A percentile compares a stretch with the other conserved stretches of the same genome.
phyloP scores from a whole-genome alignment of 164 flowering plant genomes.

The Annona squamosa region DNA sequence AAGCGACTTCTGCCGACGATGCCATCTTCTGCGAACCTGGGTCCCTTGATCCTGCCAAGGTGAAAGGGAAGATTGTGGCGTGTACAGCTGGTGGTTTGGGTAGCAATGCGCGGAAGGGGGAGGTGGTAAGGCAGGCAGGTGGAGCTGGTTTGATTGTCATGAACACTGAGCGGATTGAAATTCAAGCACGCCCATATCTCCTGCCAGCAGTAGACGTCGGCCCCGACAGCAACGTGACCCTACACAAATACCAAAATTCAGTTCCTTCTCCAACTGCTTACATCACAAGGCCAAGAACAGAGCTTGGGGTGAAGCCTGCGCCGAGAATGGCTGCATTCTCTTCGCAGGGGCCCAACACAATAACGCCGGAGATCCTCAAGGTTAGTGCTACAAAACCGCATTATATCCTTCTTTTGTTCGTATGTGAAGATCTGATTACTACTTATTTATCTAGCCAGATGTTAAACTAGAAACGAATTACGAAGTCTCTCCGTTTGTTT shows the following conservation, averaged over 20 bases:
- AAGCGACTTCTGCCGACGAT: slow-evolving; percentile 13
- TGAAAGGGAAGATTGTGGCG: slow-evolving; percentile 50
- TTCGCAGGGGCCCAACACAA: slow-evolving; percentile 9
- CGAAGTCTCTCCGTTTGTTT: background rate
- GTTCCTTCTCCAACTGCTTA: slow-evolving; percentile 28
- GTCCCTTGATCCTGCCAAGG: slow-evolving; percentile 37
- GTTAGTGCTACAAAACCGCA: background rate
- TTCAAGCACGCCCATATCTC: slow-evolving; percentile 33
- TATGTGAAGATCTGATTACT: too few relatives aligned
- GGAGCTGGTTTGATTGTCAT: slow-evolving; percentile 28
- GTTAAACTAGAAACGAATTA: background rate
- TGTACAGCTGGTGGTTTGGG: background rate
- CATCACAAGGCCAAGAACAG: slow-evolving; percentile 26
- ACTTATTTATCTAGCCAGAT: background rate
- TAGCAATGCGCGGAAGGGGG: background rate
- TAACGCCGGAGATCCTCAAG: slow-evolving; percentile 9
- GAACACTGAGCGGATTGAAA: slow-evolving; percentile 36
- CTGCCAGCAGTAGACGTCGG: slow-evolving; percentile 41
- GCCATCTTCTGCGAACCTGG: slow-evolving; percentile 9
- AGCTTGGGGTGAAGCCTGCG: background rate
- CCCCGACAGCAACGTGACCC: slow-evolving; percentile 29
- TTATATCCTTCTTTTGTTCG: background rate
- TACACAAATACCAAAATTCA: background rate
- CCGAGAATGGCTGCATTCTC: slow-evolving; percentile 13
- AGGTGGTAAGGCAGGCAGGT: slow-evolving; percentile 33